Evolutionary conservation across 192 early-diverging fungal species (phyloP).

Genomic region (Coemansia sp.): DNA sequence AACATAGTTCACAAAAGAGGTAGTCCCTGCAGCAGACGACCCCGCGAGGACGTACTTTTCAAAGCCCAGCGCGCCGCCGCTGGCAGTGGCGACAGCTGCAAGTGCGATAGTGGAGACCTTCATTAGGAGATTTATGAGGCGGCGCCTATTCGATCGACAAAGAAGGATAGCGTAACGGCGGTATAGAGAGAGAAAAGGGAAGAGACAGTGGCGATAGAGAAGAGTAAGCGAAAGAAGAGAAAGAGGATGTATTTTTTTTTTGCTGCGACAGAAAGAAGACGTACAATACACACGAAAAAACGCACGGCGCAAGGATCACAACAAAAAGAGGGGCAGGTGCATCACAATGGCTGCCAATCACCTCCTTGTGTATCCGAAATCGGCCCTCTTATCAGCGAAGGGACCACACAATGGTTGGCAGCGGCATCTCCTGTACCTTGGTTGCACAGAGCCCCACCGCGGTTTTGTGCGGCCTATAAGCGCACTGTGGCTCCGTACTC

Average conservation of each 20-base stretch:
- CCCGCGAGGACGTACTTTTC: slow-evolving; percentile 42
- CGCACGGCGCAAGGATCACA: neutral
- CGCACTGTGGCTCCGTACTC: no score
- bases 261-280: neutral
- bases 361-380: neutral
- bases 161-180: neutral
- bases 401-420: neutral
- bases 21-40: slow-evolving; percentile 4
- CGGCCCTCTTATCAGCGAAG: neutral
- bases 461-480: neutral
- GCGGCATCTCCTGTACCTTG: neutral
- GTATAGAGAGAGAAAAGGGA: slow-evolving; percentile 5
- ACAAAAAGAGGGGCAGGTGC: neutral
- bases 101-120: slow-evolving; percentile 33
- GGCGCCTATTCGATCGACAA: neutral
- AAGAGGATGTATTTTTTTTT: neutral
- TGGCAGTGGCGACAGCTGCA: slow-evolving; percentile 27
- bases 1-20: slow-evolving; percentile 33
- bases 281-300: neutral
- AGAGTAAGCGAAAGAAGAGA: no score
- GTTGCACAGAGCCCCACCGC: neutral
- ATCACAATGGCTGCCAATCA: neutral
- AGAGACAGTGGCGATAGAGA: neutral
- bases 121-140: slow-evolving; percentile 10
- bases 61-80: slow-evolving; percentile 27